phyloP scores from a whole-genome alignment of 1,284 basidiomycete genomes.

The Singerocomus inundabilis region DNA sequence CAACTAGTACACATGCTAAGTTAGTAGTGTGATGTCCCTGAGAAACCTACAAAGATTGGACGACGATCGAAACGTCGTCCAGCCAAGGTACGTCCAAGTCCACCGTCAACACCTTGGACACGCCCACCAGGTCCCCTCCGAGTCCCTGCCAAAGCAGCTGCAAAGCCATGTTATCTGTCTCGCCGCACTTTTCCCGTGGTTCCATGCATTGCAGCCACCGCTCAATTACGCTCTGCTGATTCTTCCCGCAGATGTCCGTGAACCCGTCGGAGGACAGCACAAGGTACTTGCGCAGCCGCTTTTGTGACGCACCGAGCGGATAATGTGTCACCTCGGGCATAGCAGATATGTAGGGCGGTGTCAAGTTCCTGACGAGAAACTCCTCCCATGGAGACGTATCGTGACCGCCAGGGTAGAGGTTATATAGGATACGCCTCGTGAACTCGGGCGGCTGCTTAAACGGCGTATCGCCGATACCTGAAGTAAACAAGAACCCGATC shows the following conservation, averaged over 20 bases:
- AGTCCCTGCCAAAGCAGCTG: conserved; percentile 55
- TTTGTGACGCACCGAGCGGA: conserved; percentile 36
- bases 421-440: conserved; percentile 65
- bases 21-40: conserved; percentile 3
- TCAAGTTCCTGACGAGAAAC: conserved; percentile 57
- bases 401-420: conserved; percentile 60
- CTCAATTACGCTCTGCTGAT: conserved; percentile 43
- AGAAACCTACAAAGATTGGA: conserved; percentile 49
- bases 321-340: conserved; percentile 61
- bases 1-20: conserved; percentile 6
- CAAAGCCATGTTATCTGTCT: conserved; percentile 41
- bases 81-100: conserved; percentile 68
- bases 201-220: conserved; percentile 40
- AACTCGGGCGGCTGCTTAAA: conserved; percentile 72
- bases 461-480: conserved; percentile 66
- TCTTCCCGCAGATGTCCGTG: conserved; percentile 54
- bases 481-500: conserved; percentile 7
- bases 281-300: conserved; percentile 45
- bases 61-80: conserved; percentile 68
- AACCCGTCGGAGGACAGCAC: conserved; percentile 69
- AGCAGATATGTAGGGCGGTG: conserved; percentile 68
- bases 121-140: conserved; percentile 54
- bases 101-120: conserved; percentile 61
- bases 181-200: conserved; percentile 7
- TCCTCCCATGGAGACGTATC: conserved; percentile 64